phyloP scores from a whole-genome alignment of 2,329 filamentous ascomycete species.

The Alternaria brassicae region DNA sequence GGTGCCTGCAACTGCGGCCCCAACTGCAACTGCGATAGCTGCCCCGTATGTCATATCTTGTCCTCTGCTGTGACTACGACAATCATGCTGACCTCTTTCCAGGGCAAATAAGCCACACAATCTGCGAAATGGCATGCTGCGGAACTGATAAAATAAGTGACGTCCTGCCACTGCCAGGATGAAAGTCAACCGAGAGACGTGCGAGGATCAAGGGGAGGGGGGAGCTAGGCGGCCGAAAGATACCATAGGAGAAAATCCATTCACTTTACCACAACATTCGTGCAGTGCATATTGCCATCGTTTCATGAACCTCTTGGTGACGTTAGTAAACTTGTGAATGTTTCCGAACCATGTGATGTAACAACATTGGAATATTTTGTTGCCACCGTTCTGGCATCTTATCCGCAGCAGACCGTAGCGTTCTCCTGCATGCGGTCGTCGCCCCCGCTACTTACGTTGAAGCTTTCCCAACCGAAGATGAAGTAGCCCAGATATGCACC shows the following conservation, averaged over 20 bases:
- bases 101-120: slow-evolving; percentile 28
- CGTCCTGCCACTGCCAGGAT: not conserved
- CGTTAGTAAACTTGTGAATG: not conserved
- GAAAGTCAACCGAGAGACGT: not conserved
- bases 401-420: slow-evolving; percentile 48
- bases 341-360: not conserved
- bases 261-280: not conserved
- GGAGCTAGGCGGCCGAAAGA: not conserved
- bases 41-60: slow-evolving; percentile 29
- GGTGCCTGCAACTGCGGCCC: slow-evolving; percentile 35
- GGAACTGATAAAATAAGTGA: slow-evolving; percentile 4
- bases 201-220: not conserved
- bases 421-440: slow-evolving; percentile 45
- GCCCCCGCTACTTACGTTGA: slow-evolving; percentile 32
- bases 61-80: not conserved
- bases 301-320: not conserved
- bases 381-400: not conserved
- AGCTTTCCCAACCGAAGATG: slow-evolving; percentile 48
- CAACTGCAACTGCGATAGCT: slow-evolving; percentile 35
- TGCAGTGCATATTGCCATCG: not conserved
- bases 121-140: not conserved
- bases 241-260: not conserved
- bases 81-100: not conserved
- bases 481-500: slow-evolving; percentile 47
- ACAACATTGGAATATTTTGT: not conserved